These are phyloP conservation scores for Calonectria pseudoreteaudii DNA, from an alignment of 2,329 filamentous ascomycete genomes.

Conservation along the genomic window DNA sequence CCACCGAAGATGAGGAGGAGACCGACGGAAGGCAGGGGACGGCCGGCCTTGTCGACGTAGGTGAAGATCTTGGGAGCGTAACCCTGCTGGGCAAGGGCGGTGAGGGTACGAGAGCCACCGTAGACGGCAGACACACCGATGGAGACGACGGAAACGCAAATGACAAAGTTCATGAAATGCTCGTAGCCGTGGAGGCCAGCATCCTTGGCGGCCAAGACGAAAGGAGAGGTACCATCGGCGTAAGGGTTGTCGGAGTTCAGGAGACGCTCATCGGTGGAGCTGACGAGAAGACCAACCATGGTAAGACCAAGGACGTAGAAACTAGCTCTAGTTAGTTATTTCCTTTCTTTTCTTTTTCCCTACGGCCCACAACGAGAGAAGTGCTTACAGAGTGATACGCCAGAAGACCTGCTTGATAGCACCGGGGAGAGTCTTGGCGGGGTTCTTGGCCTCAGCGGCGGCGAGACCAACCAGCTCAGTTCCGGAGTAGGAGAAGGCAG, in stretches of 20 bases:
- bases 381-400: slow-evolving; percentile 57
- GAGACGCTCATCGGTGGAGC: slow-evolving; percentile 56
- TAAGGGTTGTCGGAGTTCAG: slow-evolving; percentile 48
- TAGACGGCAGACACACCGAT: slow-evolving; percentile 67
- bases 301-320: slow-evolving; percentile 64
- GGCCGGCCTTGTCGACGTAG: slow-evolving; percentile 66
- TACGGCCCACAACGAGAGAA: slow-evolving; percentile 2
- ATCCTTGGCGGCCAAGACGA: slow-evolving; percentile 62
- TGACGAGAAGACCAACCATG: slow-evolving; percentile 60
- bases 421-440: slow-evolving; percentile 77
- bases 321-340: slow-evolving; percentile 18
- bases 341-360: rapidly evolving
- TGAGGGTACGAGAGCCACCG: slow-evolving; percentile 66
- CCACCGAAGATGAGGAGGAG: slow-evolving; percentile 59
- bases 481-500: slow-evolving; percentile 76
- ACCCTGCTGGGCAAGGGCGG: slow-evolving; percentile 67
- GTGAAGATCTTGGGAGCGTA: slow-evolving; percentile 65
- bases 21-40: slow-evolving; percentile 60
- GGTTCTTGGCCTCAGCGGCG: slow-evolving; percentile 75
- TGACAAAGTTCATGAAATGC: slow-evolving; percentile 65
- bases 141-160: slow-evolving; percentile 65
- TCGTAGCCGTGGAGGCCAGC: slow-evolving; percentile 61
- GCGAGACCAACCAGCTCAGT: slow-evolving; percentile 78
- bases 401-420: slow-evolving; percentile 81
- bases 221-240: slow-evolving; percentile 57